Conservation (phyloP, 2,329 filamentous ascomycete species). For the Magnaporthiopsis rhizophila region DNA sequence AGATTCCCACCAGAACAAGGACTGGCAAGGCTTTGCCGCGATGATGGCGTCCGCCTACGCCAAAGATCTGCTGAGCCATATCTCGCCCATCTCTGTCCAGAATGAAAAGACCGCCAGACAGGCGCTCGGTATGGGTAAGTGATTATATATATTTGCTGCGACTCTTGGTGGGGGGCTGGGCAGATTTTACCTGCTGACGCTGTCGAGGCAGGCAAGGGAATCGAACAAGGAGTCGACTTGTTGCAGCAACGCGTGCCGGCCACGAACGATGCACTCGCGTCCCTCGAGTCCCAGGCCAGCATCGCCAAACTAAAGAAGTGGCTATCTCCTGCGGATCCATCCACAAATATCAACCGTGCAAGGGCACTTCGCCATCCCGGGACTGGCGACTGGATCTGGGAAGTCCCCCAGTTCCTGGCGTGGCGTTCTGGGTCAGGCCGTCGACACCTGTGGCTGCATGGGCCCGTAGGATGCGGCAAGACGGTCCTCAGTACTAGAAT, state of each 20-base stretch:
- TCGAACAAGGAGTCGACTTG: too few relatives aligned
- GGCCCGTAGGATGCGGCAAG: background rate
- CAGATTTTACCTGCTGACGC: too few relatives aligned
- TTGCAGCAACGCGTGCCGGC: background rate
- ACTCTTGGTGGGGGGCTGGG: background rate
- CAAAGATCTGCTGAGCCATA: slow-evolving; percentile 8
- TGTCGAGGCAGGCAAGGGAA: too few relatives aligned
- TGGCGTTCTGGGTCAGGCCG: background rate
- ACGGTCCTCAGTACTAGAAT: background rate
- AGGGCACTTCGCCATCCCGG: background rate
- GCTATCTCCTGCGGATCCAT: slow-evolving; percentile 2
- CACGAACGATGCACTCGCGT: background rate
- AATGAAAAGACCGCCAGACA: background rate
- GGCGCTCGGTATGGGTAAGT: background rate
- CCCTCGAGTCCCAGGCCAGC: too few relatives aligned
- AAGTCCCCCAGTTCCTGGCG: background rate
- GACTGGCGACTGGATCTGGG: background rate
- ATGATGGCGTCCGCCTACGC: slow-evolving; percentile 18
- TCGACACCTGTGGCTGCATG: background rate
- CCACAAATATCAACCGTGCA: background rate
- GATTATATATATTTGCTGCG: too few relatives aligned
- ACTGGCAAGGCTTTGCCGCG: slow-evolving; percentile 19
- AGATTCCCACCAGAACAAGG: slow-evolving; percentile 19
- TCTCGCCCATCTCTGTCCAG: background rate
- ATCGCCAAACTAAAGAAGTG: background rate